Evolutionary conservation across 1,284 basidiomycete species (phyloP).

Genomic region (Clitocybe nebularis): DNA sequence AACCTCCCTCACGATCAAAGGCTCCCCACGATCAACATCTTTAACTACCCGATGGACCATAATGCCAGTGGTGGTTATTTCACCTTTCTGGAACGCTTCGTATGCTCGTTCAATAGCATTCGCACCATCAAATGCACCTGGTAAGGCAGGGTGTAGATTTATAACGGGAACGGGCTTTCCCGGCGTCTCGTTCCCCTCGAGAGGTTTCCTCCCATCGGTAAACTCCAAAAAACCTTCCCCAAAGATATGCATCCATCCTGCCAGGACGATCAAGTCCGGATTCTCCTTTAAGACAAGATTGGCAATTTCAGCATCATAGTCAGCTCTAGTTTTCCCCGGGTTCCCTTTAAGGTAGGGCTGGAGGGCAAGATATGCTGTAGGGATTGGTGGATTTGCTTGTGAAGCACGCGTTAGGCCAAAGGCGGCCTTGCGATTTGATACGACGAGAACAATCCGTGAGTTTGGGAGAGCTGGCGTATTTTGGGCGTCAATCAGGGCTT

Average conservation of each 20-base stretch:
- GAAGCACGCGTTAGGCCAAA: slow-evolving; percentile 84
- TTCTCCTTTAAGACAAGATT: slow-evolving; percentile 55
- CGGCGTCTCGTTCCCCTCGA: slow-evolving; percentile 26
- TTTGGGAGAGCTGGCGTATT: slow-evolving; percentile 64
- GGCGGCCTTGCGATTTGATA: slow-evolving; percentile 92
- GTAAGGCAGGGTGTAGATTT: slow-evolving; percentile 95
- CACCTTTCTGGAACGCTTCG: slow-evolving; percentile 82
- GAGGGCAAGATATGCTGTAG: slow-evolving; percentile 80
- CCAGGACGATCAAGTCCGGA: slow-evolving; percentile 89
- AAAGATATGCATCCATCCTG: slow-evolving; percentile 92
- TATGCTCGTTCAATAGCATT: slow-evolving; percentile 88
- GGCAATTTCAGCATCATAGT: slow-evolving; percentile 89
- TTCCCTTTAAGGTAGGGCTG: slow-evolving; percentile 81
- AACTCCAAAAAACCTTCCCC: slow-evolving; percentile 44
- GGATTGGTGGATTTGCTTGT: slow-evolving; percentile 69
- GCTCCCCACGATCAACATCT: slow-evolving; percentile 91
- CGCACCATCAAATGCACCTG: slow-evolving; percentile 92
- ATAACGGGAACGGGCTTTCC: slow-evolving; percentile 69
- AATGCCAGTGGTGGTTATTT: slow-evolving; percentile 74
- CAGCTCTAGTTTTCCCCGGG: slow-evolving; percentile 70
- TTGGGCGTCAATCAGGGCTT: slow-evolving; percentile 90
- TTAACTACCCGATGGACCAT: slow-evolving; percentile 96
- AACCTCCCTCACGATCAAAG: slow-evolving; percentile 79
- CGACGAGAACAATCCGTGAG: slow-evolving; percentile 74
- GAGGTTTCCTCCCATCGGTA: slow-evolving; percentile 35